A percentile compares a stretch with the other conserved stretches of the same genome.
Evolutionary conservation across 352 stramenopile species (phyloP).

Genomic region (Globisporangium spinosum): DNA sequence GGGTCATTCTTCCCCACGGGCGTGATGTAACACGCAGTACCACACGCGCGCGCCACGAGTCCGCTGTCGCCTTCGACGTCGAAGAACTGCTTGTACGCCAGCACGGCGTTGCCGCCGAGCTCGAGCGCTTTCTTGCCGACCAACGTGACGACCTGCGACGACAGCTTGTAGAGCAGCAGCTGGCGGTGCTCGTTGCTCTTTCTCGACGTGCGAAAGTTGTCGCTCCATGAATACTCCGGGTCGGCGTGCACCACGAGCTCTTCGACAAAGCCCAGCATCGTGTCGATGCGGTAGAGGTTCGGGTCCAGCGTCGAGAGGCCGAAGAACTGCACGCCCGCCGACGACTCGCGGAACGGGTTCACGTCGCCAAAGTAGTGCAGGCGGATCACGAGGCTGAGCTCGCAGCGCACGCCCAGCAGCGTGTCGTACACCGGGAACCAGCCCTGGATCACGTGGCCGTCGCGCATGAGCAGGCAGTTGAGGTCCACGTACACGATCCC

Average conservation of each 20-base stretch:
- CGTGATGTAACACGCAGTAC: conserved; percentile 87
- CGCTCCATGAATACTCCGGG: conserved; percentile 97
- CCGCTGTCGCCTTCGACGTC: conserved; percentile 98
- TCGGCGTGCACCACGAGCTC: conserved; percentile 97
- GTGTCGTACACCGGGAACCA: conserved; percentile 99
- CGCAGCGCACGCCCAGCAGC: conserved; percentile 92
- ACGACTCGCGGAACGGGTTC: conserved; percentile 97
- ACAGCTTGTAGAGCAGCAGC: conserved; percentile 93
- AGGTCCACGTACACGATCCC: conserved; percentile 98
- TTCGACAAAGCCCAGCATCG: conserved; percentile 92
- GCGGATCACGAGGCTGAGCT: conserved; percentile 94
- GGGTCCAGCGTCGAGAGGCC: conserved; percentile 93
- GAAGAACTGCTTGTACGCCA: conserved; percentile 98
- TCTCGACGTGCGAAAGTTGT: conserved; percentile 91
- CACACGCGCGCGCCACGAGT: conserved; percentile 94
- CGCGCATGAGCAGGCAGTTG: conserved; percentile 96
- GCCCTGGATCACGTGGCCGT: conserved; percentile 91
- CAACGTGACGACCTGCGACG: conserved; percentile 77
- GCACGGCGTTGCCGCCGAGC: conserved; percentile 96
- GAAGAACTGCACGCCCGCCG: conserved; percentile 97
- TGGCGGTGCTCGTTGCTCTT: conserved; percentile 96
- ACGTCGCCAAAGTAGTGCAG: conserved; percentile 96
- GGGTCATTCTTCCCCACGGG: conserved; percentile 57
- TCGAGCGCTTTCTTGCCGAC: conserved; percentile 96
- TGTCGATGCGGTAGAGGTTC: conserved; percentile 84